Percentiles rank a stretch among this genome's conserved stretches.
These are phyloP conservation scores for Barnettozyma botsteinii DNA, from an alignment of 805 yeast species.

Conservation along the genomic window DNA sequence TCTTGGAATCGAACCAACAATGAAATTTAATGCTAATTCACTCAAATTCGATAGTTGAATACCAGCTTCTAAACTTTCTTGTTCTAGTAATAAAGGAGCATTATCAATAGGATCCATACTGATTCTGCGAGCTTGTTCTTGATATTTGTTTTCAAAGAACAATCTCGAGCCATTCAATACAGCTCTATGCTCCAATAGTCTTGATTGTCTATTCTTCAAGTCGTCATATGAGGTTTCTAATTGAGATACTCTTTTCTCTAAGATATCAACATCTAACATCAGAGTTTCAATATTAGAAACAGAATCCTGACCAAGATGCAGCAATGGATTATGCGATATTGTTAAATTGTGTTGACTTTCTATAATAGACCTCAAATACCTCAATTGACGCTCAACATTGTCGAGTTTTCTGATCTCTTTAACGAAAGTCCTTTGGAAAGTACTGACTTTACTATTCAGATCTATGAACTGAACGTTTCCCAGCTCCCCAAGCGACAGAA, in stretches of 20 bases:
- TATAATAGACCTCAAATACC: conserved; percentile 47
- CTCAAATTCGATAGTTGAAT: conserved; percentile 21
- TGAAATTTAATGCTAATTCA: conserved; percentile 23
- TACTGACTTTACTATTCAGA: conserved; percentile 69
- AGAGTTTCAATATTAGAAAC: conserved; percentile 59
- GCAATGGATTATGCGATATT: conserved; percentile 29
- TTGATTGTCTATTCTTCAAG: conserved; percentile 56
- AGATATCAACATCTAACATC: conserved; percentile 50
- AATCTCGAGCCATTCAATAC: conserved; percentile 46
- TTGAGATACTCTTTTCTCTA: conserved; percentile 71
- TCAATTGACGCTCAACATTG: conserved; percentile 80
- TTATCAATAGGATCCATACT: conserved; percentile 32
- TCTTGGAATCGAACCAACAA: conserved; percentile 77
- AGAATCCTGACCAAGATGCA: conserved; percentile 23
- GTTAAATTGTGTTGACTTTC: conserved; percentile 38
- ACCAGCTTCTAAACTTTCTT: conserved; percentile 34
- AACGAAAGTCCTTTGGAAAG: conserved; percentile 89
- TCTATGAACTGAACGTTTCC: conserved; percentile 88
- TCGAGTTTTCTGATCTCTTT: conserved; percentile 80
- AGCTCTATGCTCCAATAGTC: conserved; percentile 64
- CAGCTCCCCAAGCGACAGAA: conserved; percentile 80
- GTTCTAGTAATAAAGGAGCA: conserved; percentile 33
- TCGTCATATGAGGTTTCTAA: conserved; percentile 64
- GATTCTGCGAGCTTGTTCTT: conserved; percentile 27
- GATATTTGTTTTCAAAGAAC: conserved; percentile 38